A percentile compares a stretch with the other conserved stretches of the same genome.
Conservation (phyloP, 345 rosid species). For the Rubroshorea leprosula region DNA sequence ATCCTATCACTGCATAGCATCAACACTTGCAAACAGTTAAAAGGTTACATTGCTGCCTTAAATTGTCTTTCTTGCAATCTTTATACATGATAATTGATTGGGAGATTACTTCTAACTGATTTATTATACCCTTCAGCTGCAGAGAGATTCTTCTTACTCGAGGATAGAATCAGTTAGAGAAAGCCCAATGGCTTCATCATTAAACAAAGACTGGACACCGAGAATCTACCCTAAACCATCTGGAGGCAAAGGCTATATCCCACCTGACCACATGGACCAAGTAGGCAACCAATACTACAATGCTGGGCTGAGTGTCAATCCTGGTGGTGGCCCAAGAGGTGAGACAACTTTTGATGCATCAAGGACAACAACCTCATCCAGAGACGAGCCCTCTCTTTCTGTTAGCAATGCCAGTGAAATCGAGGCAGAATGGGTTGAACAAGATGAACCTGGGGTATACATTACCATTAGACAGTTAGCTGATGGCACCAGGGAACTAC, state of each 20-base stretch:
- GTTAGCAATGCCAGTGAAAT: slow-evolving; percentile 89
- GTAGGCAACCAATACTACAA: slow-evolving; percentile 34
- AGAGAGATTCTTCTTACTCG: slow-evolving; percentile 78
- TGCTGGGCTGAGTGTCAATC: slow-evolving; percentile 50
- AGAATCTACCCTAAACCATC: slow-evolving; percentile 55
- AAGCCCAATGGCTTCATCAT: slow-evolving; percentile 51
- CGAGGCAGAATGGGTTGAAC: slow-evolving; percentile 88
- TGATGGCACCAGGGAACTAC: slow-evolving; percentile 91
- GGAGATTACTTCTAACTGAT: too few species aligned
- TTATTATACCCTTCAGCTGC: slow-evolving; percentile 17
- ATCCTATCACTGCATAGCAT: too few species aligned
- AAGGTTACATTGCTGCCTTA: too few species aligned
- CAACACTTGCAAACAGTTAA: too few species aligned
- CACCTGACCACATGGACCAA: slow-evolving; percentile 29
- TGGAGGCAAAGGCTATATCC: slow-evolving; percentile 30
- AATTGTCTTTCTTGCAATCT: too few species aligned
- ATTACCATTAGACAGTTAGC: slow-evolving; percentile 84
- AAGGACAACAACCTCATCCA: slow-evolving; percentile 76
- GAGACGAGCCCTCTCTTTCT: slow-evolving; percentile 63
- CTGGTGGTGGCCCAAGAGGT: slow-evolving; percentile 35
- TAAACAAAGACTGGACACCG: slow-evolving; percentile 61
- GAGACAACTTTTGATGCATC: slow-evolving; percentile 61
- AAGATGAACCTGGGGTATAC: slow-evolving; percentile 91
- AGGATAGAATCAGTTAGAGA: slow-evolving; percentile 71
- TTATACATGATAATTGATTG: too few species aligned